Evolutionary conservation across 2,329 filamentous ascomycete genomes (phyloP), one percentile per base, ranked within the genome.

Genomic region (Biscogniauxia mediterranea): DNA sequence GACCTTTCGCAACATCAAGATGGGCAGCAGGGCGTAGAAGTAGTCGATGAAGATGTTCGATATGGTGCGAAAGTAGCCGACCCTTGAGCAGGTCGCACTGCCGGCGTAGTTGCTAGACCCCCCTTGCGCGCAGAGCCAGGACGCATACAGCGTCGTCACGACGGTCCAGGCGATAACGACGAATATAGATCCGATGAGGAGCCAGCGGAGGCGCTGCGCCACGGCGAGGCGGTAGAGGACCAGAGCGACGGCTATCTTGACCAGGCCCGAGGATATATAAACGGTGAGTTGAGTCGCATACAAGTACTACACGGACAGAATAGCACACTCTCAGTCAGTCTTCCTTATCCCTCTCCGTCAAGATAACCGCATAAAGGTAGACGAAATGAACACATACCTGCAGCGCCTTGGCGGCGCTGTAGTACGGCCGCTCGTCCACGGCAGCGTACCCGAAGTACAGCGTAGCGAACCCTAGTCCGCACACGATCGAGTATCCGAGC

Each of bases 21-120:
- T 54, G 1, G 73, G 73, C 15, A 73, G 54, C 1, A 74, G 57
- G 32, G 73, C 72, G 50, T 73, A 74, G 56, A 74, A 75, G 57
- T 73, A 75, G 61, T 75, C 72, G 66, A 75, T 73, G 60, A 74
- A 68, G 42, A 75, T 73, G 28, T 75, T 75, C 42, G 70, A 72
- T 19, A 71, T 70, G 5, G 71, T 74, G 50, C 73, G 73, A 57
- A 75, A 74, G 55, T 73, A 72, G 15, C 69, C 70, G 20, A 74
- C 64, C 26, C 64, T 58, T 1, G 62, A 68, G 59, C 73, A 75
- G 20, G 66, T 64, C 26, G 62, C 57, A 52, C 64, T 71, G 49
- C 72, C 69, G 2, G 70, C 68, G 57, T 71, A 74, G 59, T 71
- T 72, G 56, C 68, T 72, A 9, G 68, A 61, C 0, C 73, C 72